A percentile compares a stretch with the other conserved stretches of the same genome.
Evolutionary conservation across 23 red algal species (phyloP).

Genomic region (Cyanidioschyzon merolae): DNA sequence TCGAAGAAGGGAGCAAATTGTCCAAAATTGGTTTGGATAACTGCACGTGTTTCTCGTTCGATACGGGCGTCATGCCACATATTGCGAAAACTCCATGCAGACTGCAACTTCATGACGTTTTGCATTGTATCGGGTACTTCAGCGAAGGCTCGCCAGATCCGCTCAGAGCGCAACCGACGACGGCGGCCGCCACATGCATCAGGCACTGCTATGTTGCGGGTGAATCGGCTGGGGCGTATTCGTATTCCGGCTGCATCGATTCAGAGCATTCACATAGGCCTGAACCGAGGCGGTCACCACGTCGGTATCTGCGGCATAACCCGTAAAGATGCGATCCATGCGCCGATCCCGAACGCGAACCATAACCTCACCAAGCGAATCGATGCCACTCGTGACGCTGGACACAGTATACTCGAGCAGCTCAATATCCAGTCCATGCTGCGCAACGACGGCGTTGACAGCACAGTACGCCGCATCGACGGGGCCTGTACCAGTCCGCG

Average conservation of each 20-base stretch:
- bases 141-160: too few relatives aligned
- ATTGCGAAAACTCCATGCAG: too few relatives aligned
- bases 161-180: too few relatives aligned
- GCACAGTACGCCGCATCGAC: conserved; percentile 85
- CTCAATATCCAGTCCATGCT: conserved; percentile 38
- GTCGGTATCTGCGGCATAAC: conserved; percentile 65
- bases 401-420: conserved; percentile 75
- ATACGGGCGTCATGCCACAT: too few relatives aligned
- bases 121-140: too few relatives aligned
- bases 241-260: conserved; percentile 49
- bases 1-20: too few relatives aligned
- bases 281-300: conserved; percentile 78
- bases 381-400: conserved; percentile 76
- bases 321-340: conserved; percentile 46
- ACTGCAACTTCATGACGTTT: too few relatives aligned
- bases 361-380: conserved; percentile 88
- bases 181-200: too few relatives aligned
- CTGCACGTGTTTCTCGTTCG: too few relatives aligned
- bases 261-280: conserved; percentile 84
- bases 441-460: conserved; percentile 48
- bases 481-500: conserved; percentile 75
- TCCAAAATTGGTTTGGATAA: too few relatives aligned
- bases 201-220: conserved; percentile 37
- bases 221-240: conserved; percentile 38
- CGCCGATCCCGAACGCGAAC: conserved; percentile 61